Evolutionary conservation across 1,284 basidiomycete species (phyloP), one percentile per base, ranked within the genome.

Genomic region (Moesziomyces globuligerus): DNA sequence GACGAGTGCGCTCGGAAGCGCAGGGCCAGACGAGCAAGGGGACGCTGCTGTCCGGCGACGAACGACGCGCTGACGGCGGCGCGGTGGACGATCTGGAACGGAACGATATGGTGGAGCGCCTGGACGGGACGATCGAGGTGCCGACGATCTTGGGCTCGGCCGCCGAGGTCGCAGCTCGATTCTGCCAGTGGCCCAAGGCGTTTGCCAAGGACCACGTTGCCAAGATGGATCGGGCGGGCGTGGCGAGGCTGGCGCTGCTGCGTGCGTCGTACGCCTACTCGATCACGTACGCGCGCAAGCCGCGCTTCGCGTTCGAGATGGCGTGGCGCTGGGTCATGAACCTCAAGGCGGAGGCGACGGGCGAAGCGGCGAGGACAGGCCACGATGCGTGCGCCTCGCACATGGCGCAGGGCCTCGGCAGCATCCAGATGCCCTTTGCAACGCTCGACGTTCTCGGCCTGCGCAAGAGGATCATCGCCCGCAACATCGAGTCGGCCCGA

Each of bases 211-310:
- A 54, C 1, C 50, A 62, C 21, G 47, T 69, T 7, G 25, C 9
- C 39, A 57, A 58, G 44, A 57, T 57, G 53, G 54, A 62, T 20
- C 7, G 28, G 20, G 18, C 26, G 10, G 48, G 51, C 25, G 40
- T 59, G 10, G 45, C 46, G 9, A 28, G 53, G 26, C 52, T 70
- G 3, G 55, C 21, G 15, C 25, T 23, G n/a, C 43, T 70, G 25
- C 55, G 67, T 4, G 60, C 67, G 1, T 64, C 67, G 38, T 70
- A 65, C 26, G 52, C 67, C 4, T 70, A 70, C 32, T 59, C 51
- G 23, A 36, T 55, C 26, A 55, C 60, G 9, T 70, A 64, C 36
- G 6, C 25, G 1, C 21, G 32, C 15, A 48, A 48, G 36, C 60
- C 60, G 13, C 47, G 45, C 13, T 70, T 70, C 38, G 55, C 56